Base-by-base conservation (phyloP, 2,329 filamentous ascomycete species). In the Colletotrichum musicola region DNA sequence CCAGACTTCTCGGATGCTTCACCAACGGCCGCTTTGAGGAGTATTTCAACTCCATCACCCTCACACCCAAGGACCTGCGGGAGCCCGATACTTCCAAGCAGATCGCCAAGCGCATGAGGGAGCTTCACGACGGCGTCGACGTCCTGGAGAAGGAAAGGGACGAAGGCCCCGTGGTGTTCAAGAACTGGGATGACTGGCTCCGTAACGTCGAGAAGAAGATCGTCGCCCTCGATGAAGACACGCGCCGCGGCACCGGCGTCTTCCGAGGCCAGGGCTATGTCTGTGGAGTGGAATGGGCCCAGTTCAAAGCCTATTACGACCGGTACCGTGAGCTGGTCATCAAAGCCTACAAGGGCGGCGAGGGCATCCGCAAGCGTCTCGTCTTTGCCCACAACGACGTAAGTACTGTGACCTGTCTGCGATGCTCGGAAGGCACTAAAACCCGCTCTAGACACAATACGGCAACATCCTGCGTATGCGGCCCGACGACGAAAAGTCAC, bases 341-440 rank as follows among this genome's bases (percentile, higher is more conserved):
- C 60, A 85, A 87, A 46, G 87, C 89, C 74, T 96, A 95, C 78
- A 92, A 92, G 46, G 90, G 90, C 1, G 77, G 83, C 4, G 81
- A 88, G 40, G 88, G 87, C 56, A 85, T 98, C 64, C 91, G 91
- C 60, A 87, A 93, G 54, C 86, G 89, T 62, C 87, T 99, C 12
- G 90, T 98, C 0, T 99, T 99, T 84, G 93, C 94, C n/a, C 96
- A 99, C 79, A 98, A 97, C 75, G 96, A 99, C 86, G 94, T 97
- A 81, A 83, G 92, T 81, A 51, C 6, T 49, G 4, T 9, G n/a
- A 40, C 13, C 4, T n/a, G 1, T 12, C 3, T 16, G 22, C 14
- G 14, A 56, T 13, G 5, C 14, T 25, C 30, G 4, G 30, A 35
- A 74, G 56, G 57, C 44, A 13, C 27, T 16, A 3, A 61, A 7